Evolutionary conservation across 2,329 filamentous ascomycete species (phyloP).

Genomic region (Seiridium cupressi): DNA sequence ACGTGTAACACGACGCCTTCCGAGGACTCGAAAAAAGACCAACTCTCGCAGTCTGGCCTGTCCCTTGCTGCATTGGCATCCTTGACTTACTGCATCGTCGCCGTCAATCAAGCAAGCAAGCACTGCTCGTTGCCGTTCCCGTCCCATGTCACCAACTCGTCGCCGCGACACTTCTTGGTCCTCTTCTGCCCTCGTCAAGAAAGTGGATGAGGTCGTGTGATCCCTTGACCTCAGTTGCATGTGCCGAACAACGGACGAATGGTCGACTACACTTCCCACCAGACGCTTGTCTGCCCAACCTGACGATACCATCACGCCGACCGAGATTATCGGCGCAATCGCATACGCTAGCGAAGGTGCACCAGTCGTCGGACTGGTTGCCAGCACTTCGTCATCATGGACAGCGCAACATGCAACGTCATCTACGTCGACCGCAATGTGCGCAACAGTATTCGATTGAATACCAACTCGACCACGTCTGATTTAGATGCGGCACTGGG

Average conservation of each 20-base stretch:
- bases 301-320: background rate
- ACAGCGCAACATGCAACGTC: slow-evolving; percentile 55
- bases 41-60: too few relatives aligned
- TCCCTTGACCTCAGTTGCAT: background rate
- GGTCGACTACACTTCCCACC: background rate
- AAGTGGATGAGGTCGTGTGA: background rate
- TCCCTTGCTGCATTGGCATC: background rate
- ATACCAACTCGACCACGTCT: slow-evolving; percentile 17
- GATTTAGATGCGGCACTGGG: slow-evolving; percentile 33
- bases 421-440: slow-evolving; percentile 59
- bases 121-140: background rate
- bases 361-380: slow-evolving; percentile 62
- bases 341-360: slow-evolving; percentile 43
- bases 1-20: slow-evolving; percentile 14
- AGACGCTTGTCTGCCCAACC: slow-evolving; percentile 1
- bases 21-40: too few relatives aligned
- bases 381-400: slow-evolving; percentile 54
- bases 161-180: background rate
- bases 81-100: background rate
- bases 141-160: background rate
- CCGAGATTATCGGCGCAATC: slow-evolving; percentile 11
- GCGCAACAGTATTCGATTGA: slow-evolving; percentile 42
- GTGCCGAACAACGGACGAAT: background rate
- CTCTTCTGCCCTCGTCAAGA: background rate
- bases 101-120: background rate